Evolutionary conservation across 768 basidiomycete species (phyloP), one percentile per base, ranked within the genome.

Genomic region (Mycena polygramma): DNA sequence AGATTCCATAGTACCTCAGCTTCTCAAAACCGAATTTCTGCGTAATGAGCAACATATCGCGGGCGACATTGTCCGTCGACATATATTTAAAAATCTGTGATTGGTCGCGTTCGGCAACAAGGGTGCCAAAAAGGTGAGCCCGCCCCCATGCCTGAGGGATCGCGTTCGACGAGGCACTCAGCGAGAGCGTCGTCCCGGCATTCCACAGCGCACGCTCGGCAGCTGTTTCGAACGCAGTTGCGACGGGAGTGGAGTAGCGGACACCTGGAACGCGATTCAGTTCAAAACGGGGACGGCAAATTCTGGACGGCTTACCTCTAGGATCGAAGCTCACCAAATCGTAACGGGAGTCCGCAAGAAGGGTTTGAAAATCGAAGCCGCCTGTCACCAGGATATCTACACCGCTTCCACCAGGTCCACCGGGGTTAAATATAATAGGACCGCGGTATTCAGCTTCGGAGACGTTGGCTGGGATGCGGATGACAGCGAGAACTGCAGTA

Each of bases 31-130:
- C 80, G 60, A 81, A 73, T 5, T 79, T 80, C 49, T 79, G 65
- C 4, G 77, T 75, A 55, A 84, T 84, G 4, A 66, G 62, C 24
- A 84, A 59, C 83, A 84, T 84, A 64, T 84, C 83, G 3, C 78
- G 75, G 11, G 82, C 83, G 14, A 80, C 81, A 62, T 81, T 77
- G 41, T 83, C 83, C 14, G 83, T 83, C 54, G 79, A 82, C 19
- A 83, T 79, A 60, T 80, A 79, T 17, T 65, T 63, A 49, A 82
- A 62, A 36, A 75, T 70, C 9, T 46, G 75, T 4, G 79, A 79
- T 13, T 73, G 58, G 43, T 82, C 79, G 22, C 76, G 75, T 49
- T 82, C 77, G 20, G 71, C 74, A 20, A 82, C 84, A 24, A 84
- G 74, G 53, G 75, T 70, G 7, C 81, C 80, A 14, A 76, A 59